Base-by-base conservation (phyloP, 2,329 filamentous ascomycete species). In the Fusarium falciforme region DNA sequence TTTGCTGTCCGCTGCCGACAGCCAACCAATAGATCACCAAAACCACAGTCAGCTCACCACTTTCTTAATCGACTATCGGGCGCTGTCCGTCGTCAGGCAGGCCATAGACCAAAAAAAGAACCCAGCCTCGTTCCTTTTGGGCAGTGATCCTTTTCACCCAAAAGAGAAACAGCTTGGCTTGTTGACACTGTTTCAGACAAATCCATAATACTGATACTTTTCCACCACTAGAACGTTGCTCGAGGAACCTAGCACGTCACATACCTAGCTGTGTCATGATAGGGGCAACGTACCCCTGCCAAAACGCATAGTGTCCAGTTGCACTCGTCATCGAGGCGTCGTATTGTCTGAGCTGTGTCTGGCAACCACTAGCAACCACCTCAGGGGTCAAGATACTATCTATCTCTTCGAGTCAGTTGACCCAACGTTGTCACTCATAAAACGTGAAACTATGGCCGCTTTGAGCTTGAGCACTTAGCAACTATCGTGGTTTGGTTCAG, bases 231-330 rank as follows among this genome's bases (percentile, higher is more conserved):
- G 16, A 29, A 29, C 64, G 72, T 74, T 74, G 72, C 72, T 74
- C 38, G 71, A 74, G 72, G 44, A 74, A 74, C 71, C 49, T 61
- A 69, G 66, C 72, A 74, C 72, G 61, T 72, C 71, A 72, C 67
- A 71, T 68, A 40, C 70, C 59, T 20, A 35, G 35, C 36, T 54
- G 29, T 38, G 31, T 44, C 35, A 35, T 49, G 47, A 63, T 49
- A 55, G 9, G 42, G 14, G n/a, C 8, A 8, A 49, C 25, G 42
- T 16, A 6, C 31, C 49, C 11, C 40, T 40, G 25, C n/a, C 35
- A 29, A 40, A 40, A 47, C 49, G 29, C 22, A 40, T 47, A 44
- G 62, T 61, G 63, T 25, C 11, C n/a, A 31, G 55, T 73, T 73
- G 71, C 58, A 72, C 71, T 72, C 61, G 71, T 74, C 72, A 74